Evolutionary conservation across 1,284 basidiomycete species (phyloP), one percentile per base, ranked within the genome.

Genomic region (Microbotryomycetes sp.): DNA sequence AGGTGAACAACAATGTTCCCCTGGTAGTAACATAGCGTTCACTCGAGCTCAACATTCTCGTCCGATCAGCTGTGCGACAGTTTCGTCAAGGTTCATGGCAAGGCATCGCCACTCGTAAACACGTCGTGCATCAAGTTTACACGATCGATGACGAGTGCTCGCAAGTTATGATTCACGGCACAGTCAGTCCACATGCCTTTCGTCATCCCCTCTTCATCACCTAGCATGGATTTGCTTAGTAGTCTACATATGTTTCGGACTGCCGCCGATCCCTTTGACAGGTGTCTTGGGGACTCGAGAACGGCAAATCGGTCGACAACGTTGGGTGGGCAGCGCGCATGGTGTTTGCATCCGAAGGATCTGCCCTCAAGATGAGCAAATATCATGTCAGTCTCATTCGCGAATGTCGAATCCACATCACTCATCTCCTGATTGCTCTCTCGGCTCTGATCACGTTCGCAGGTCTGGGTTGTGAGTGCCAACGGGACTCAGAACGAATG

Each of bases 201-300:
- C 19, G 36, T 19, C 36, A 12, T 9, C 36, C 36, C 31, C 48
- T 23, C 26, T 58, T 12, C 25, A 2, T 36, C 30, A 16, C 15
- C 29, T 25, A 9, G 2, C 4, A n/a, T 23, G 5, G 7, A 5
- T 22, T 45, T 9, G 4, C 4, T 14, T 6, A 2, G 52, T 23
- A 22, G 15, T 22, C 12, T 3, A 26, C 48, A 23, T 25, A 9
- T 28, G 14, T 51, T 47, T n/a, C 15, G 1, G 36, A 14, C 19
- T 14, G 16, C 15, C 12, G n/a, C 30, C 29, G 3, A 23, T 49
- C 14, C 4, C 28, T n/a, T 28, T 31, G 30, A 5, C n/a, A 67
- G 65, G 62, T 67, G 6, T 42, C 45, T n/a, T 67, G 64, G 32
- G 65, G 65, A 4, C 54, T 67, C n/a, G 19, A 56, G 46, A 64